A percentile compares a stretch with the other conserved stretches of the same genome.
These are phyloP conservation scores for Aquanectria penicillioides DNA, from an alignment of 2,329 filamentous ascomycete species.

Conservation along the genomic window DNA sequence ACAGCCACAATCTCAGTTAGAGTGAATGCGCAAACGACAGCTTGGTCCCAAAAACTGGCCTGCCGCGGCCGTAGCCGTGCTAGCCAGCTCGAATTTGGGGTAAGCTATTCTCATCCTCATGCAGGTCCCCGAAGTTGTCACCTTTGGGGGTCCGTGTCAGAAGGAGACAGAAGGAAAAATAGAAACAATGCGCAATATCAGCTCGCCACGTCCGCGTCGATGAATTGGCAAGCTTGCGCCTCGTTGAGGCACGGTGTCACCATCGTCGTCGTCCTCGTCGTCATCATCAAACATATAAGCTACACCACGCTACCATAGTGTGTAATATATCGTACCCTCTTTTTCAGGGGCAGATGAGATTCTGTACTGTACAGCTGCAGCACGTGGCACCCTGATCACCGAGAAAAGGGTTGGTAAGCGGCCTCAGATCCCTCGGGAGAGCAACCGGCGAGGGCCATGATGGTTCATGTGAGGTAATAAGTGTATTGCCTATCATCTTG, in stretches of 20 bases:
- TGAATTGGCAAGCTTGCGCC: neutral
- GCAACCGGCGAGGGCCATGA: neutral
- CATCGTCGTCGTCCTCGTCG: no score
- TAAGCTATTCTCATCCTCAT: constrained; percentile 12
- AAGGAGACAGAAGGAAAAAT: neutral
- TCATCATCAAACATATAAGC: no score
- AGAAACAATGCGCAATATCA: constrained; percentile 2
- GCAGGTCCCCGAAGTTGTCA: constrained; percentile 17
- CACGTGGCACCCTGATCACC: constrained; percentile 8
- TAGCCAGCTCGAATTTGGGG: constrained; percentile 4
- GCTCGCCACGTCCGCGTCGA: neutral
- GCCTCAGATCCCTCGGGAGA: constrained; percentile 5
- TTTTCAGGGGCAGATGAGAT: no score
- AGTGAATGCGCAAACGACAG: no score
- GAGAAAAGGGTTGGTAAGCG: neutral
- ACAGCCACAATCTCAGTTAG: constrained; percentile 22
- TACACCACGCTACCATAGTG: no score
- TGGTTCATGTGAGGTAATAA: constrained; percentile 1
- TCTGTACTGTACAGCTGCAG: neutral
- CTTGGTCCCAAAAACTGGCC: constrained; percentile 15
- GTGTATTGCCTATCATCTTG: constrained; percentile 1
- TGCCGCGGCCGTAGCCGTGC: constrained; percentile 3
- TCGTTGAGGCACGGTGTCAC: no score
- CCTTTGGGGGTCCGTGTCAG: neutral
- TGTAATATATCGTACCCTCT: no score